These are phyloP conservation scores for Citrus unshiu DNA, from an alignment of 345 rosid species.

Conservation along the genomic window DNA sequence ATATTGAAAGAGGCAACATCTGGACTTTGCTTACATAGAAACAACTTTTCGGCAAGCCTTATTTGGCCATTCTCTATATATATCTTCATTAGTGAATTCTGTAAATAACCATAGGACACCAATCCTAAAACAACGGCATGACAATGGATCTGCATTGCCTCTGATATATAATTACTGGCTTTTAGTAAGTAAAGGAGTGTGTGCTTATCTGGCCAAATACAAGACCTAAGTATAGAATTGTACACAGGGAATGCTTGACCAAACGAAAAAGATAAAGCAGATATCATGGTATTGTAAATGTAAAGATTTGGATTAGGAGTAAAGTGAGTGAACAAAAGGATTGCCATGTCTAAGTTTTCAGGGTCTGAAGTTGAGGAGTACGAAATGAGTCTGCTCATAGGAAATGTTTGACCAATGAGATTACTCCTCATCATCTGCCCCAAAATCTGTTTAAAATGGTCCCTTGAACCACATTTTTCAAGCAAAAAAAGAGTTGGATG, in stretches of 20 bases:
- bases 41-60: constrained; percentile 37
- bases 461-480: constrained; percentile 39
- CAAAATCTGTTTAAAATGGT: constrained; percentile 49
- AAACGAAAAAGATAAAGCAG: constrained; percentile 26
- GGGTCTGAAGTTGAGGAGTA: constrained; percentile 50
- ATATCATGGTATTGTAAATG: constrained; percentile 50
- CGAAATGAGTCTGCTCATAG: constrained; percentile 56
- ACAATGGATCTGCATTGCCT: constrained; percentile 50
- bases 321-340: constrained; percentile 35
- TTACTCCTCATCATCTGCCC: constrained; percentile 45
- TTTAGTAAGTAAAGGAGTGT: constrained; percentile 40
- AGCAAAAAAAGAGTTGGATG: constrained; percentile 47
- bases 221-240: constrained; percentile 34
- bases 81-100: constrained; percentile 47
- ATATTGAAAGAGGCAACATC: constrained; percentile 49
- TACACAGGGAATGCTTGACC: constrained; percentile 32
- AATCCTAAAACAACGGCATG: constrained; percentile 41
- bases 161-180: constrained; percentile 20
- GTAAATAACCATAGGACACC: constrained; percentile 33
- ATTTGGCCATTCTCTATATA: constrained; percentile 42
- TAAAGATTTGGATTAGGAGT: constrained; percentile 47
- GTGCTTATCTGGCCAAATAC: constrained; percentile 41
- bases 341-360: constrained; percentile 38
- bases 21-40: constrained; percentile 33
- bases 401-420: constrained; percentile 45